A percentile compares a stretch with the other conserved stretches of the same genome.
phyloP scores from a whole-genome alignment of 768 basidiomycete species.

The Suillus spraguei region DNA sequence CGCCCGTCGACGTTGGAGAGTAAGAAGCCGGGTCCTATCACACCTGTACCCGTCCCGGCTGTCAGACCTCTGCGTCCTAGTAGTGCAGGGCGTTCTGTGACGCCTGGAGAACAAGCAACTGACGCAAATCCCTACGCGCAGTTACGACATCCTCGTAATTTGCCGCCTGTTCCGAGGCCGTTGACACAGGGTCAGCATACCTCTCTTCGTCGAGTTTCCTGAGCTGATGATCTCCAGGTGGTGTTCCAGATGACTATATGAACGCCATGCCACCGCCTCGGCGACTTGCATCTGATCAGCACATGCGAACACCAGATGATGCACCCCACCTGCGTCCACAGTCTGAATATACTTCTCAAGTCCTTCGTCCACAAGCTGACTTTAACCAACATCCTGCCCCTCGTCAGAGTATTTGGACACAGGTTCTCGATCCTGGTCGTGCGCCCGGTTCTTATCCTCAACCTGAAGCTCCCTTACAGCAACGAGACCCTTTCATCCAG shows the following conservation, averaged over 20 bases:
- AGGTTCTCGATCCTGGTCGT: slow-evolving; percentile 75
- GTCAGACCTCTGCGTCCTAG: slow-evolving; percentile 32
- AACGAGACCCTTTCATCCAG: slow-evolving; percentile 68
- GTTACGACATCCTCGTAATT: slow-evolving; percentile 57
- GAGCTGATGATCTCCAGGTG: slow-evolving; percentile 29
- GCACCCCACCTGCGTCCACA: slow-evolving; percentile 57
- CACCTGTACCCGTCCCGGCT: slow-evolving; percentile 22
- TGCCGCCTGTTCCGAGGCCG: slow-evolving; percentile 64
- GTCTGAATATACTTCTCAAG: slow-evolving; percentile 54
- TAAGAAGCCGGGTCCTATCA: slow-evolving; percentile 33
- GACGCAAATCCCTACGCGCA: slow-evolving; percentile 46
- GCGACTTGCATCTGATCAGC: slow-evolving; percentile 57
- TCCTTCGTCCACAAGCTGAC: slow-evolving; percentile 57
- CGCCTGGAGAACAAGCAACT: slow-evolving; percentile 33
- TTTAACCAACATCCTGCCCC: slow-evolving; percentile 53
- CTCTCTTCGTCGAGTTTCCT: slow-evolving; percentile 14
- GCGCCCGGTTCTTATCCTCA: slow-evolving; percentile 43
- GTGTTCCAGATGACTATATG: slow-evolving; percentile 47
- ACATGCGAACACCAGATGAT: slow-evolving; percentile 58
- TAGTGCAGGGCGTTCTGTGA: slow-evolving; percentile 29
- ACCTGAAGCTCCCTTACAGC: slow-evolving; percentile 38
- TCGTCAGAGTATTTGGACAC: slow-evolving; percentile 84
- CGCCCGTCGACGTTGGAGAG: slow-evolving; percentile 33
- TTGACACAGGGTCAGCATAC: slow-evolving; percentile 45
- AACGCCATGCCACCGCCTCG: slow-evolving; percentile 41